Conservation (phyloP, 176 grass and related monocot species). For the Hsuehochloa calcarea region DNA sequence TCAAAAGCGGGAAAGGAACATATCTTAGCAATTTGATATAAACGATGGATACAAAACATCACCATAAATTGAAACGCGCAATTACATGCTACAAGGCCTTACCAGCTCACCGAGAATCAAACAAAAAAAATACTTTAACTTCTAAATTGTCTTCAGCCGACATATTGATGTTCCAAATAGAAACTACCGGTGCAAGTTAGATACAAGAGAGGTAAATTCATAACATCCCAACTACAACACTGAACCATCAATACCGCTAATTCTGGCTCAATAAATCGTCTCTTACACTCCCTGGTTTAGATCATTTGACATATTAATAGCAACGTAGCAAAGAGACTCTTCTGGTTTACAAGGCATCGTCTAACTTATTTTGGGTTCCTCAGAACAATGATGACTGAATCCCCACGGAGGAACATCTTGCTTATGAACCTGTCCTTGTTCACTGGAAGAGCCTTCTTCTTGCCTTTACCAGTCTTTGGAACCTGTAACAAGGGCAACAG, state of each 20-base stretch:
- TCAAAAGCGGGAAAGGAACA: background rate
- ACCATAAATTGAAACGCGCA: background rate
- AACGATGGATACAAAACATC: background rate
- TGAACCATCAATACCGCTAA: slow-evolving; percentile 1
- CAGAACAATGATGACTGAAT: slow-evolving; percentile 87
- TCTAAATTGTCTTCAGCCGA: background rate
- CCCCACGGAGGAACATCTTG: slow-evolving; percentile 94
- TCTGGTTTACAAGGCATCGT: background rate
- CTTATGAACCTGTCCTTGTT: slow-evolving; percentile 97
- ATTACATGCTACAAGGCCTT: background rate
- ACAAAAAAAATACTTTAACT: background rate
- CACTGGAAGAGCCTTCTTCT: slow-evolving; percentile 95
- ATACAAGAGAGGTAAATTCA: slow-evolving; percentile 17
- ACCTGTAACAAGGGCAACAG: slow-evolving; percentile 24
- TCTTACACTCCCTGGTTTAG: background rate
- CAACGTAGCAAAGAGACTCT: slow-evolving; percentile 12
- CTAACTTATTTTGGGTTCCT: slow-evolving; percentile 74
- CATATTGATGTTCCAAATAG: slow-evolving; percentile 9
- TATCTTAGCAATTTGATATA: background rate
- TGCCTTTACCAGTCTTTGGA: slow-evolving; percentile 90
- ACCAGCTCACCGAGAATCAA: background rate
- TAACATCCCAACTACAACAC: slow-evolving; percentile 22
- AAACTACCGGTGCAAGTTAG: slow-evolving; percentile 14
- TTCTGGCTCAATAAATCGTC: background rate
- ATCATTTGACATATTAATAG: background rate